Evolutionary conservation across 2,329 filamentous ascomycete species (phyloP), one percentile per base, ranked within the genome.

Genomic region (Hirsutella rhossiliensis): DNA sequence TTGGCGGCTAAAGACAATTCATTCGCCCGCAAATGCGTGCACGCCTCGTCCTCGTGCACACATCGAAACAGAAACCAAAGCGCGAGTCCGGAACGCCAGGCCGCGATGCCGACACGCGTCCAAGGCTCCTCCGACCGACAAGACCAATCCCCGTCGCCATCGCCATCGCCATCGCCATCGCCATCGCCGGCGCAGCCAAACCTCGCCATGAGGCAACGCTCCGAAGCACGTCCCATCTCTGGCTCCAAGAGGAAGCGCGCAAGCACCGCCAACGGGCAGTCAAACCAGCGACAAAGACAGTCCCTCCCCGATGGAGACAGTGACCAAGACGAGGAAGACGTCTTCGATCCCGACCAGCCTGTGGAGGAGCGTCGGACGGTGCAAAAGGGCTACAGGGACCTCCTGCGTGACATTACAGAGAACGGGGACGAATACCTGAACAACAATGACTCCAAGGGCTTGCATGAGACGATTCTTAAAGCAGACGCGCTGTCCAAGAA

Each of bases 261-360:
- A 27, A 52, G 52, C 32, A 56, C 54, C 18, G 46, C 43, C 29
- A 54, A 54, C 4, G 49, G 44, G 13, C 53, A 53, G 23, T 52
- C 55, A 4, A 55, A 29, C 50, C 55, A 19, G 38, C 51, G 40
- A 8, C 50, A 38, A 46, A 54, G 39, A 48, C 50, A 40, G 40
- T 52, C 15, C 13, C 46, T 39, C 7, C 46, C 47, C 17, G 47
- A 51, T 5, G 43, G 17, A 3, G 48, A 52, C 5, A 43, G 51
- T 15, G 49, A 48, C 29, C 46, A 48, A 8, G 41, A 52, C 28
- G 46, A 48, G 20, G 51, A 52, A 17, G 69, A 75, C 18, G 67
- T 71, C 5, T 94, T 89, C 61, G 84, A 96, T 56, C 89, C 88
- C 1, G 81, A 94, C 48, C 90, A 96, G 58, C 73, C 87, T 45